Base-by-base conservation (phyloP, 257 asterid genomes). In the Apocynum venetum region DNA sequence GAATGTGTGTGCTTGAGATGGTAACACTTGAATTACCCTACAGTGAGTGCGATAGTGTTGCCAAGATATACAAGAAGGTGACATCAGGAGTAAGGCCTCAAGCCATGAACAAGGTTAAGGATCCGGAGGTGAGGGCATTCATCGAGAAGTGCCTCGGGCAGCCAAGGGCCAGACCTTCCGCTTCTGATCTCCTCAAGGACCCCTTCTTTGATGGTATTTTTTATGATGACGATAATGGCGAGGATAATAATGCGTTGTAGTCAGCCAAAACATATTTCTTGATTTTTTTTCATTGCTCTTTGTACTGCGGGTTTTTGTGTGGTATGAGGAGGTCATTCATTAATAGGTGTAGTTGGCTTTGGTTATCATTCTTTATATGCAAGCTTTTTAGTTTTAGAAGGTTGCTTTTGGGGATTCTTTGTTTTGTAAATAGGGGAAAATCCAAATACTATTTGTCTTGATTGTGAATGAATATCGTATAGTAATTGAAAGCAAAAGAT, bases 1-100 rank as follows among this genome's bases (percentile, higher is more conserved):
- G 96, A 11, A 89, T 91, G 97, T 92, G 97, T 81, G 78, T 92
- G 85, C 91, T 92, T 17, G 97, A 91, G 89, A 83, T 92, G 93
- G 93, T 91, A 72, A 89, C 96, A 0, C 85, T 83, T 0, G 96
- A 92, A 81, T 8, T 92, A 13, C 96, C 97, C 0, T 92, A 92
- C 67, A 87, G 82, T 2, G 96, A 91, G 65, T 92, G 97, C 48
- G 93, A 87, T 20, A 88, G 79, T 44, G 87, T 91, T 46, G 97
- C 91, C 20, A 86, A 87, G 87, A 89, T 92, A 51, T 90, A 89
- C 91, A 92, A 81, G 78, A 91, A 88, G 80, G 97, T 92, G 72
- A 83, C 83, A 10, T 83, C 90, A 11, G 97, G 97, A 77, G 80
- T 80, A 59, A 87, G 92, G 85, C 97, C 97, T 43, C 83, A 73